These are phyloP conservation scores for Huntiella moniliformis DNA, from an alignment of 2,329 filamentous ascomycete species.

Conservation along the genomic window DNA sequence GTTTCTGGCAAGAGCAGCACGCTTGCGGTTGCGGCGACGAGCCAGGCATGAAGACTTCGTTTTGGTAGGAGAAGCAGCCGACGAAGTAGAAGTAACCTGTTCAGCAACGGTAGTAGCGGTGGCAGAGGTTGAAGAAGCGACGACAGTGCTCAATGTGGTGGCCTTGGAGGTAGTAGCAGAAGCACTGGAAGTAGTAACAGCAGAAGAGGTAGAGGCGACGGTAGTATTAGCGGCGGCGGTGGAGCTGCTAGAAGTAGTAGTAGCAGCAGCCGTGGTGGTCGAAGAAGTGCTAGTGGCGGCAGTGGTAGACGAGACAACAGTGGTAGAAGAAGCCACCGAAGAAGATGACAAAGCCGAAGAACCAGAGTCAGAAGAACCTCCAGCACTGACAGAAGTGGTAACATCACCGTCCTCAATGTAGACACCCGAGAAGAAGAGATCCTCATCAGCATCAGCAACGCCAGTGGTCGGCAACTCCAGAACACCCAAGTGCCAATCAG, in stretches of 20 bases:
- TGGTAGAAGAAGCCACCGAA: not conserved
- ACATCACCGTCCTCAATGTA: slow-evolving; percentile 38
- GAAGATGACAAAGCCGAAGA: not conserved
- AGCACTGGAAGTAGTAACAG: not conserved
- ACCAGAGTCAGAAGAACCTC: not conserved
- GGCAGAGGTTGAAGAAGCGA: not conserved
- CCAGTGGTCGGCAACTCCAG: slow-evolving; percentile 42
- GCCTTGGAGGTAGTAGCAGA: not conserved
- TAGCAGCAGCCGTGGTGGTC: not conserved
- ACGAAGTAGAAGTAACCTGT: slow-evolving; percentile 1
- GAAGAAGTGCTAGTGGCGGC: not conserved
- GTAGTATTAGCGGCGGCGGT: not conserved
- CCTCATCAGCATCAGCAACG: slow-evolving; percentile 35
- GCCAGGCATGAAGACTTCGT: slow-evolving; percentile 1
- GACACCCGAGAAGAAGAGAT: slow-evolving; percentile 54
- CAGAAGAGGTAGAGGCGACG: not conserved
- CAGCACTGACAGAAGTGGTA: slow-evolving; percentile 16
- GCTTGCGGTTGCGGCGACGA: slow-evolving; percentile 8
- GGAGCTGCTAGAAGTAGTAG: not conserved
- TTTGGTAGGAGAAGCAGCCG: not conserved
- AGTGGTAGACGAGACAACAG: not conserved
- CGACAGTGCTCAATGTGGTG: slow-evolving; percentile 7
- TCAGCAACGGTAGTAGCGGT: slow-evolving; percentile 2
- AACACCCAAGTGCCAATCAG: slow-evolving; percentile 55
- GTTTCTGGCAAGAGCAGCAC: not conserved